These are phyloP conservation scores for Trichophyton benhamiae DNA, from an alignment of 2,329 filamentous ascomycete species.

Conservation along the genomic window DNA sequence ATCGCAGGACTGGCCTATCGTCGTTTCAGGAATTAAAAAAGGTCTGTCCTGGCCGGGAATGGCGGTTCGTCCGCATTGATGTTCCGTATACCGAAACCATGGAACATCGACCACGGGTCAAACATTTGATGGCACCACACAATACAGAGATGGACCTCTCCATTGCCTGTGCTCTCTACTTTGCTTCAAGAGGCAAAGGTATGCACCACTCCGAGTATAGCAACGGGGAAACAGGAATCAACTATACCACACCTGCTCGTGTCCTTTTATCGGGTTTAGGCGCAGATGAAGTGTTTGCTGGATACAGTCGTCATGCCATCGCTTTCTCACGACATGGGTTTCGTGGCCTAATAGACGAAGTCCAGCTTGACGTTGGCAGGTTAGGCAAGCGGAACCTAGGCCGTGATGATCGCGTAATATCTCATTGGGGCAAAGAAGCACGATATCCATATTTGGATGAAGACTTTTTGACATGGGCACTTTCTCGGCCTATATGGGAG, in stretches of 20 bases:
- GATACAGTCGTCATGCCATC: conserved; percentile 71
- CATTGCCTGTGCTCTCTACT: conserved; percentile 87
- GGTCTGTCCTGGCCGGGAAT: conserved; percentile 57
- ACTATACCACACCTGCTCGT: conserved; percentile 59
- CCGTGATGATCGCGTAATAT: conserved; percentile 80
- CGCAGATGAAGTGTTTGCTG: conserved; percentile 91
- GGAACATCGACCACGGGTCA: conserved; percentile 55
- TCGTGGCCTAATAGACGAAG: conserved; percentile 60
- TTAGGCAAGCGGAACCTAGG: conserved; percentile 91
- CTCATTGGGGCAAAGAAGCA: conserved; percentile 77
- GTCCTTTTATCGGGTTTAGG: conserved; percentile 86
- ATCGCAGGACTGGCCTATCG: conserved; percentile 72
- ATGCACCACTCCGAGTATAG: conserved; percentile 25
- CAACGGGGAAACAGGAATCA: conserved; percentile 13
- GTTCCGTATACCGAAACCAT: conserved; percentile 66
- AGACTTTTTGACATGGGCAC: conserved; percentile 65
- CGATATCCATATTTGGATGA: conserved; percentile 90
- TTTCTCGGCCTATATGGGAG: conserved; percentile 60
- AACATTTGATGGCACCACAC: conserved; percentile 75
- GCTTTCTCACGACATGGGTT: conserved; percentile 62
- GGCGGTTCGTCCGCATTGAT: conserved; percentile 73
- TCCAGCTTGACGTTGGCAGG: conserved; percentile 71
- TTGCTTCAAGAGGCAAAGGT: conserved; percentile 67
- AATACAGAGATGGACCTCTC: conserved; percentile 99
- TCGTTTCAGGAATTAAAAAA: conserved; percentile 62